phyloP scores from a whole-genome alignment of 371 early-diverging fungal species.

The Apophysomyces sp. region DNA sequence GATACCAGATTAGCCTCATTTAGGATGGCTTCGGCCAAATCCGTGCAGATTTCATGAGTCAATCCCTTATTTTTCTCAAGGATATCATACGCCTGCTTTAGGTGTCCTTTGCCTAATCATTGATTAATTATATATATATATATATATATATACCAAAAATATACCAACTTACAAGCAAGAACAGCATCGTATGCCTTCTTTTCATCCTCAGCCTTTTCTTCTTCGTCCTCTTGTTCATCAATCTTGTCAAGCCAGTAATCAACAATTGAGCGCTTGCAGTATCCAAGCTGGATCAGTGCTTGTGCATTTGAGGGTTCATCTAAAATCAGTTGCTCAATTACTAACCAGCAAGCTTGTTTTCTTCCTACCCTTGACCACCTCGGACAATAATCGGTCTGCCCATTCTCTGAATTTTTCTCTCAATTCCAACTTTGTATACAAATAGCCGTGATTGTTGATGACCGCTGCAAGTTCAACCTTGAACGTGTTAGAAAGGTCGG shows the following conservation, averaged over 20 bases:
- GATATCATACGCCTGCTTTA: constrained; percentile 25
- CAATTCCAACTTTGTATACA: constrained; percentile 18
- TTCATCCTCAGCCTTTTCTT: constrained; percentile 25
- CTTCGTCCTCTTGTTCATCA: constrained; percentile 19
- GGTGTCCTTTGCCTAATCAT: constrained; percentile 32
- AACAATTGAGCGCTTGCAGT: constrained; percentile 33
- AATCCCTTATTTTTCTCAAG: constrained; percentile 18
- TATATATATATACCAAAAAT: too few species aligned
- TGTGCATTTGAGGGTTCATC: constrained; percentile 32
- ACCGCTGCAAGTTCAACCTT: constrained; percentile 31
- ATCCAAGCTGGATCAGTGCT: constrained; percentile 35
- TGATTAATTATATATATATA: too few species aligned
- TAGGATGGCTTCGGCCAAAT: constrained; percentile 41
- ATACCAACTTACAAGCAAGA: constrained; percentile 23
- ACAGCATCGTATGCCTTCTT: constrained; percentile 37
- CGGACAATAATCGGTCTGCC: constrained; percentile 29
- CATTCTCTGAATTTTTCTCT: constrained; percentile 30
- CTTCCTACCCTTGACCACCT: constrained; percentile 25
- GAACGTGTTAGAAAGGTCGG: neutral
- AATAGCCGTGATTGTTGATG: constrained; percentile 33
- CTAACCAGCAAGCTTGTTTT: neutral
- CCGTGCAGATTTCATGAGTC: constrained; percentile 27
- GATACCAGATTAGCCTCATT: constrained; percentile 41
- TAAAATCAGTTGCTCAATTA: neutral
- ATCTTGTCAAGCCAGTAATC: constrained; percentile 40